These are phyloP conservation scores for Fusarium vanettenii DNA, from an alignment of 2,329 filamentous ascomycete species.

Conservation along the genomic window DNA sequence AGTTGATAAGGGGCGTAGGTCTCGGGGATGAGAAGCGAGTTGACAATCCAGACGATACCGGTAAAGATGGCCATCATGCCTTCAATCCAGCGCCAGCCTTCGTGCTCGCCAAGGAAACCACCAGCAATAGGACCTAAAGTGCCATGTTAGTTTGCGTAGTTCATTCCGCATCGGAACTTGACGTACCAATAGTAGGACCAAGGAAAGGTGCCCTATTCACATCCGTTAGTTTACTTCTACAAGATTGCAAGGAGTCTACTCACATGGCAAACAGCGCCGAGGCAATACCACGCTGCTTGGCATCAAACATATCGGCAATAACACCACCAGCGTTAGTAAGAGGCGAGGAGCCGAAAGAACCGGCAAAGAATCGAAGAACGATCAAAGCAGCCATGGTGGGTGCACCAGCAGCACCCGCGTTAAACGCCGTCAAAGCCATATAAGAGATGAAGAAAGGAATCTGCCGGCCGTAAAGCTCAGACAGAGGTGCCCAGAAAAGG, in stretches of 20 bases:
- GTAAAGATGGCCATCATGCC: slow-evolving; percentile 72
- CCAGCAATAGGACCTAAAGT: slow-evolving; percentile 67
- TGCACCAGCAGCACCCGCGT: slow-evolving; percentile 67
- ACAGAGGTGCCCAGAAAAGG: slow-evolving; percentile 73
- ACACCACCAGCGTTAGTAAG: slow-evolving; percentile 72
- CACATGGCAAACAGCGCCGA: slow-evolving; percentile 67
- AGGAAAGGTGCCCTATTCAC: slow-evolving; percentile 65
- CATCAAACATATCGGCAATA: slow-evolving; percentile 72
- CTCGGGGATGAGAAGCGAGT: slow-evolving; percentile 65
- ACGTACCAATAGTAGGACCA: slow-evolving; percentile 65
- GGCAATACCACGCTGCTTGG: slow-evolving; percentile 66
- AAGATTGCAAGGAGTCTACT: background rate
- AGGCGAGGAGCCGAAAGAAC: slow-evolving; percentile 71
- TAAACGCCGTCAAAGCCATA: slow-evolving; percentile 69
- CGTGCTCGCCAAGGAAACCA: slow-evolving; percentile 69
- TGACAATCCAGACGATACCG: slow-evolving; percentile 67
- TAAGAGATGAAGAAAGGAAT: slow-evolving; percentile 70
- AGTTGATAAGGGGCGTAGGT: slow-evolving; percentile 71
- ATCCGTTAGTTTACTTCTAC: background rate
- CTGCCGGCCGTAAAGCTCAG: slow-evolving; percentile 72
- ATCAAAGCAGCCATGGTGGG: slow-evolving; percentile 70
- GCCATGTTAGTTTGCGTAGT: background rate
- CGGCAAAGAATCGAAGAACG: slow-evolving; percentile 76
- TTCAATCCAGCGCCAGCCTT: slow-evolving; percentile 74
- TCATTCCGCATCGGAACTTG: background rate